Evolutionary conservation across 2,329 filamentous ascomycete genomes (phyloP).

Genomic region (Ophiostoma pallidulum): DNA sequence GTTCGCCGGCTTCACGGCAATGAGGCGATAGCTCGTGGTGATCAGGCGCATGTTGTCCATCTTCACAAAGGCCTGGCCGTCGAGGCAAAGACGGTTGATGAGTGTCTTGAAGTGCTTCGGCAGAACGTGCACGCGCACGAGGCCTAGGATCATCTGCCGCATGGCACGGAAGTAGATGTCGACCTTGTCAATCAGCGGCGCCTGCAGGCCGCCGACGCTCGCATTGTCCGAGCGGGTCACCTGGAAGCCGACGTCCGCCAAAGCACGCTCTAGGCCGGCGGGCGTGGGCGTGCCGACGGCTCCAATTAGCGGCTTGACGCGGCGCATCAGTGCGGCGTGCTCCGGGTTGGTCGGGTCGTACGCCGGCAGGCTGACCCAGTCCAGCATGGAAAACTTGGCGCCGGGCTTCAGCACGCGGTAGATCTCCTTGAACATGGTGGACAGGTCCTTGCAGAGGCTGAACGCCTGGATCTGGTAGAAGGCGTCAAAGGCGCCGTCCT

Average conservation of each 20-base stretch:
- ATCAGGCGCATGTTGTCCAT: conserved; percentile 45
- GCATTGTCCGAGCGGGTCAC: conserved; percentile 41
- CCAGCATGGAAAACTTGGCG: conserved; percentile 39
- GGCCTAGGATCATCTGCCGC: conserved; percentile 37
- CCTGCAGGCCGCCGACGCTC: conserved; percentile 40
- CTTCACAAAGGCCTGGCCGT: conserved; percentile 45
- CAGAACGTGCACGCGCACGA: conserved; percentile 37
- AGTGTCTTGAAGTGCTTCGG: conserved; percentile 43
- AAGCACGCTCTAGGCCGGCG: conserved; percentile 34
- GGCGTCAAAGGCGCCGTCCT: conserved; percentile 38
- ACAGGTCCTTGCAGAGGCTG: conserved; percentile 41
- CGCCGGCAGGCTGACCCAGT: conserved; percentile 43
- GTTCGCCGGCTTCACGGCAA: conserved; percentile 35
- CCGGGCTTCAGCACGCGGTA: conserved; percentile 41
- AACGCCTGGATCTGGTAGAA: conserved; percentile 50
- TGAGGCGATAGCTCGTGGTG: conserved; percentile 43
- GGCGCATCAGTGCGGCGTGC: conserved; percentile 42
- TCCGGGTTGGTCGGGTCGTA: conserved; percentile 37
- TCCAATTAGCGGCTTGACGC: conserved; percentile 45
- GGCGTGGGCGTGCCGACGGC: conserved; percentile 46
- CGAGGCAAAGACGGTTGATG: conserved; percentile 43
- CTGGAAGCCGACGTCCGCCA: conserved; percentile 37
- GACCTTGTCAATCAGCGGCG: conserved; percentile 43
- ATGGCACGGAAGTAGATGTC: conserved; percentile 45
- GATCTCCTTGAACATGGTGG: conserved; percentile 37